phyloP scores from a whole-genome alignment of 257 asterid genomes.

The Solanum ahanhuiri region DNA sequence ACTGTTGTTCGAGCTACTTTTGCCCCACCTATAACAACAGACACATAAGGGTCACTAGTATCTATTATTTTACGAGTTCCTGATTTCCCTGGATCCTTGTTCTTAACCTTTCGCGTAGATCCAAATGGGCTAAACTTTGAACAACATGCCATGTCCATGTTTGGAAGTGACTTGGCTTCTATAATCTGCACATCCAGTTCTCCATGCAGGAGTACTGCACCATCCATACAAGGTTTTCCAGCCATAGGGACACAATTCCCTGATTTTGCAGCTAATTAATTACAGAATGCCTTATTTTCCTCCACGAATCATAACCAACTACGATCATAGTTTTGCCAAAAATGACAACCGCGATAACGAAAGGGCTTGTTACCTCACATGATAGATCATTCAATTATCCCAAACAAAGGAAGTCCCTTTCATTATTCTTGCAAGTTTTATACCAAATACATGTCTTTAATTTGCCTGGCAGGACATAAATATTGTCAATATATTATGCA shows the following conservation, averaged over 20 bases:
- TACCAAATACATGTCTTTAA: neutral
- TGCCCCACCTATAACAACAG: conserved; percentile 72
- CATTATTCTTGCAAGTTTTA: neutral
- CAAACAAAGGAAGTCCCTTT: neutral
- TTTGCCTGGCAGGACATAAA: neutral
- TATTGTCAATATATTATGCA: neutral
- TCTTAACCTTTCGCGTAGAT: neutral
- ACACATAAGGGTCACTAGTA: conserved; percentile 92
- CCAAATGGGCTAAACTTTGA: neutral
- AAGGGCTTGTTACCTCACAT: neutral
- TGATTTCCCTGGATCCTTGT: neutral
- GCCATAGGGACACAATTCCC: neutral
- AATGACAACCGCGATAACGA: neutral
- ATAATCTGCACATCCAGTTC: conserved; percentile 9
- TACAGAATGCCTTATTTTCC: neutral
- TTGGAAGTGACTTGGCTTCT: conserved; percentile 10
- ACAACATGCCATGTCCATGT: conserved; percentile 7
- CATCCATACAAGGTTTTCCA: neutral
- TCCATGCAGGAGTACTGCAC: conserved; percentile 10
- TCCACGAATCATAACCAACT: neutral
- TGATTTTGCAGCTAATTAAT: neutral
- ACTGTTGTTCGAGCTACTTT: conserved; percentile 74
- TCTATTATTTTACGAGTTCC: conserved; percentile 20
- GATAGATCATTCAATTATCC: neutral
- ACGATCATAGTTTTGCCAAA: neutral